A percentile compares a stretch with the other conserved stretches of the same genome.
Conservation (phyloP, 1,139 yeast genomes). For the Candida glucosophila region DNA sequence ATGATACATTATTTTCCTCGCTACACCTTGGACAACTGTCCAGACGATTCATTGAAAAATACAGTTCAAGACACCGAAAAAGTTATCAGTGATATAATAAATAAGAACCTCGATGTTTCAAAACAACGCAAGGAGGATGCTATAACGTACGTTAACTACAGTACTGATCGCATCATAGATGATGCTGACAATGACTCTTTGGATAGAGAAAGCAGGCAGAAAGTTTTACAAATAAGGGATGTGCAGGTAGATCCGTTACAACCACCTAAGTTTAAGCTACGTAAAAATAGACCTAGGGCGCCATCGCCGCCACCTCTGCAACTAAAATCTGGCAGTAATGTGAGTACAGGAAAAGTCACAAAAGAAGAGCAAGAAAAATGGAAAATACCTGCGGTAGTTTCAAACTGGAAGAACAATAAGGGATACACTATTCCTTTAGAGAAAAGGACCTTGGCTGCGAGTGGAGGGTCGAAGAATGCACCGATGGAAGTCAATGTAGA, state of each 20-base stretch:
- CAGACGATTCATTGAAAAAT: constrained; percentile 18
- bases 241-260: constrained; percentile 74
- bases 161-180: constrained; percentile 5
- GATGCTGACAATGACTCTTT: constrained; percentile 5
- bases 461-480: constrained; percentile 23
- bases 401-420: constrained; percentile 93
- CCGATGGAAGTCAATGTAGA: constrained; percentile 39
- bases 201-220: constrained; percentile 11
- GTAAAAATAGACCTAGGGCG: constrained; percentile 58
- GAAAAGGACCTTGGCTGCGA: constrained; percentile 58
- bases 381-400: constrained; percentile 86
- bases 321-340: constrained; percentile 16
- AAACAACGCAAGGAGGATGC: constrained; percentile 7
- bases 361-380: constrained; percentile 74
- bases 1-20: constrained; percentile 35
- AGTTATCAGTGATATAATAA: constrained; percentile 16
- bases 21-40: constrained; percentile 16
- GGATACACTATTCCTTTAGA: constrained; percentile 84
- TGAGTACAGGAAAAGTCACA: constrained; percentile 41
- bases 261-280: constrained; percentile 70
- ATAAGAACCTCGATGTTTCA: constrained; percentile 10
- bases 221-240: constrained; percentile 22
- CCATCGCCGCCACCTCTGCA: constrained; percentile 63
- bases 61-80: constrained; percentile 22
- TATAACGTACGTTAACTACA: constrained; percentile 9